Conservation (phyloP, 1,139 yeast genomes). For the Hemisphaericaspora xylanilytica region DNA sequence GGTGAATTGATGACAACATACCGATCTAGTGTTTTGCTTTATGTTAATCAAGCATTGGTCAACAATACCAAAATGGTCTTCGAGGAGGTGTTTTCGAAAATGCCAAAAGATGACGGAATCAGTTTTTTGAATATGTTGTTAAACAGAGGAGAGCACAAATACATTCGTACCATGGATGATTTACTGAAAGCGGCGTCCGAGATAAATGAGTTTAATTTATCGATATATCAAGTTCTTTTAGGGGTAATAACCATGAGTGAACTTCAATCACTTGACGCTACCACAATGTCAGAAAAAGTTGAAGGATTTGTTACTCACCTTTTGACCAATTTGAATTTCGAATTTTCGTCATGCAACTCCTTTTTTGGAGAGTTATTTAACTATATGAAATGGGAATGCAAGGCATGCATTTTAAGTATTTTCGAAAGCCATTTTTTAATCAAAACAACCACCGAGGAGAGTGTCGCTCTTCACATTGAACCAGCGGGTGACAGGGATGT, state of each 20-base stretch:
- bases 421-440: conserved; percentile 29
- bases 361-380: conserved; percentile 44
- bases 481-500: conserved; percentile 15
- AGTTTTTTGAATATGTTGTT: conserved; percentile 22
- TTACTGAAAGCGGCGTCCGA: conserved; percentile 17
- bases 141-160: conserved; percentile 5
- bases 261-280: conserved; percentile 8
- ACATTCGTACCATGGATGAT: conserved; percentile 18
- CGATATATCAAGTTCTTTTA: conserved; percentile 48
- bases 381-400: conserved; percentile 30
- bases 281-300: conserved; percentile 10
- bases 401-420: conserved; percentile 25
- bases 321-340: conserved; percentile 46
- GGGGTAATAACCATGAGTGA: conserved; percentile 21
- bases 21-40: conserved; percentile 8
- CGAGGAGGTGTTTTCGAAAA: conserved; percentile 21
- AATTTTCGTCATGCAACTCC: conserved; percentile 30
- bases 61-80: conserved; percentile 22
- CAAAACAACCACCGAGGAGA: conserved; percentile 15
- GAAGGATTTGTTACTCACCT: conserved; percentile 36
- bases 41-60: conserved; percentile 21
- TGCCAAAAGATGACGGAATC: conserved; percentile 22
- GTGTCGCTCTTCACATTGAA: conserved; percentile 11
- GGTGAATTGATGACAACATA: conserved; percentile 8
- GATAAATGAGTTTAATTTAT: conserved; percentile 53